Conservation (phyloP, 495 filamentous ascomycete species). For the Penicillium samsonianum region DNA sequence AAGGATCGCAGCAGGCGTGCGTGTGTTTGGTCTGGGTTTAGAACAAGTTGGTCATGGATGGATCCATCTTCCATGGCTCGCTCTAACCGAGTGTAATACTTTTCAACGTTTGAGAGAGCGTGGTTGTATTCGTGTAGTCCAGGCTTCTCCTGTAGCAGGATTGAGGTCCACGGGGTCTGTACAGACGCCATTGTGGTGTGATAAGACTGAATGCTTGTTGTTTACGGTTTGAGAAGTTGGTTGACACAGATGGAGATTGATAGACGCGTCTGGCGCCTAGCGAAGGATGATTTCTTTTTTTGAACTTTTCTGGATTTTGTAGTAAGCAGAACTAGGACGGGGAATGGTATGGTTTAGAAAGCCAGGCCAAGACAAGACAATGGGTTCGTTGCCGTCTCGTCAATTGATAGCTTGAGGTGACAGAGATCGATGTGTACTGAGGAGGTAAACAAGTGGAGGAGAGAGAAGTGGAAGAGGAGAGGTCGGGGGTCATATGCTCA, state of each 20-base stretch:
- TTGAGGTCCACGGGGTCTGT: slow-evolving; percentile 1
- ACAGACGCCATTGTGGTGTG: neutral
- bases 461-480: neutral
- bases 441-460: slow-evolving; percentile 1
- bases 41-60: slow-evolving; percentile 10
- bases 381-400: neutral
- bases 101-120: slow-evolving; percentile 5
- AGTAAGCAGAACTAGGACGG: neutral
- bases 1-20: slow-evolving; percentile 14
- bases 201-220: neutral
- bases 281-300: neutral
- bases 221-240: neutral
- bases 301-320: neutral
- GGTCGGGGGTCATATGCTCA: neutral
- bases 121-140: slow-evolving; percentile 16
- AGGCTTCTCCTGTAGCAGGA: slow-evolving; percentile 13
- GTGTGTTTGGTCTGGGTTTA: slow-evolving; percentile 8
- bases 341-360: neutral
- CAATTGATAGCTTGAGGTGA: neutral
- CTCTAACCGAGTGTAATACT: slow-evolving; percentile 11
- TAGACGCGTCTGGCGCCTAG: neutral
- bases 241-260: neutral
- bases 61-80: slow-evolving; percentile 8
- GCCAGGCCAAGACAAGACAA: neutral
- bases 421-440: neutral